A percentile compares a stretch with the other conserved stretches of the same genome.
Evolutionary conservation across 2,329 filamentous ascomycete genomes (phyloP).

Genomic region (Davidsoniella virescens): DNA sequence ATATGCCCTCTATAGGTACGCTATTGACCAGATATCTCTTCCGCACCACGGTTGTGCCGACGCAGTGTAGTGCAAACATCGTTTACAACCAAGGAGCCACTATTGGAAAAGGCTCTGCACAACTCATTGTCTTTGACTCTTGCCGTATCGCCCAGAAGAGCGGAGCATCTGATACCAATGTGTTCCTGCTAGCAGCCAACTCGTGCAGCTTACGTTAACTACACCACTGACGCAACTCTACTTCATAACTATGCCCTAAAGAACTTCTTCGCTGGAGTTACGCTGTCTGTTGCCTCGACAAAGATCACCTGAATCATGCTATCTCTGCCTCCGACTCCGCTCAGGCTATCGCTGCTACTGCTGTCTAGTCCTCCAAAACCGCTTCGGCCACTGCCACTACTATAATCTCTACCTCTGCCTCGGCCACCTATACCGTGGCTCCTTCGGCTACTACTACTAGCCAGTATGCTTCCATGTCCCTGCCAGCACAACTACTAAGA

Average conservation of each 20-base stretch:
- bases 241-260: slow-evolving; percentile 22
- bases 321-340: not conserved
- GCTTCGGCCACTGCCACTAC: not conserved
- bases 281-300: slow-evolving; percentile 20
- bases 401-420: not conserved
- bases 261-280: slow-evolving; percentile 22
- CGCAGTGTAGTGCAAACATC: slow-evolving; percentile 17
- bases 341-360: not conserved
- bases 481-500: not conserved
- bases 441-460: slow-evolving; percentile 11
- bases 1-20: no score
- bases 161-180: slow-evolving; percentile 20
- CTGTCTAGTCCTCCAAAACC: not conserved
- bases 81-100: slow-evolving; percentile 25
- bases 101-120: slow-evolving; percentile 17
- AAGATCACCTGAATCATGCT: slow-evolving; percentile 22
- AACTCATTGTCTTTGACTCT: slow-evolving; percentile 27
- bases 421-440: slow-evolving; percentile 1
- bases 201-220: slow-evolving; percentile 21
- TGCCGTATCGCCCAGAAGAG: slow-evolving; percentile 21
- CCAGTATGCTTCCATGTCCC: slow-evolving; percentile 15
- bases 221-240: slow-evolving; percentile 19
- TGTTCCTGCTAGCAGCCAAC: slow-evolving; percentile 27
- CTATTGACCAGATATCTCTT: slow-evolving; percentile 17
- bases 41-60: slow-evolving; percentile 25